Conservation (phyloP, 306 rosid genomes). For the Cicer bijugum region DNA sequence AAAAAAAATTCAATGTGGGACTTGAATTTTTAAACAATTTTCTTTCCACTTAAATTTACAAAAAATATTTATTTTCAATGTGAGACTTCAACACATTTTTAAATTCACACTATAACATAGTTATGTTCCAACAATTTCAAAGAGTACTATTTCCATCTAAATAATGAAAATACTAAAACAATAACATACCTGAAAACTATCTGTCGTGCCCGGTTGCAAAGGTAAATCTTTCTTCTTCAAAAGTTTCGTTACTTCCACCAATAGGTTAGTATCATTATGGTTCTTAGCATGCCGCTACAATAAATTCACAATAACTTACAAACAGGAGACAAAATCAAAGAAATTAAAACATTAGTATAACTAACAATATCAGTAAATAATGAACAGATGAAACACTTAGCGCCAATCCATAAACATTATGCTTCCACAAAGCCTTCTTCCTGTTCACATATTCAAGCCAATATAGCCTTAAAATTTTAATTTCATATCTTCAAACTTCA, state of each 20-base stretch:
- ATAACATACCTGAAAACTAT: constrained; percentile 76
- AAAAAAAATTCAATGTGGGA: too few relatives aligned
- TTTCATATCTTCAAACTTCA: constrained; percentile 10
- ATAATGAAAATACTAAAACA: background rate
- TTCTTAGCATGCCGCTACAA: constrained; percentile 71
- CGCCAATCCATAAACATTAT: constrained; percentile 70
- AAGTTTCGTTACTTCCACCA: constrained; percentile 81
- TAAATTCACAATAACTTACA: constrained; percentile 26
- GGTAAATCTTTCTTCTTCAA: constrained; percentile 72
- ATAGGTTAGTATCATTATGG: constrained; percentile 65
- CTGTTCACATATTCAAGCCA: constrained; percentile 50
- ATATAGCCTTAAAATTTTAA: constrained; percentile 27
- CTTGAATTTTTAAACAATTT: too few relatives aligned
- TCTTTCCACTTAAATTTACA: too few relatives aligned
- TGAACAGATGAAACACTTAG: too few relatives aligned
- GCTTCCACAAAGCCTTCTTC: constrained; percentile 89
- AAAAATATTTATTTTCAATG: too few relatives aligned
- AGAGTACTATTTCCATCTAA: constrained; percentile 12
- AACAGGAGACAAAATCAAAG: constrained; percentile 36
- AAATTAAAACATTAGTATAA: constrained; percentile 30
- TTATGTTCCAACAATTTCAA: too few relatives aligned
- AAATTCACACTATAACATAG: too few relatives aligned
- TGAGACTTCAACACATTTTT: too few relatives aligned
- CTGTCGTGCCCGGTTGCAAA: constrained; percentile 94
- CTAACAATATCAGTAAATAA: too few relatives aligned